Evolutionary conservation across 2,329 filamentous ascomycete genomes (phyloP).

Genomic region (Xylaria digitata): DNA sequence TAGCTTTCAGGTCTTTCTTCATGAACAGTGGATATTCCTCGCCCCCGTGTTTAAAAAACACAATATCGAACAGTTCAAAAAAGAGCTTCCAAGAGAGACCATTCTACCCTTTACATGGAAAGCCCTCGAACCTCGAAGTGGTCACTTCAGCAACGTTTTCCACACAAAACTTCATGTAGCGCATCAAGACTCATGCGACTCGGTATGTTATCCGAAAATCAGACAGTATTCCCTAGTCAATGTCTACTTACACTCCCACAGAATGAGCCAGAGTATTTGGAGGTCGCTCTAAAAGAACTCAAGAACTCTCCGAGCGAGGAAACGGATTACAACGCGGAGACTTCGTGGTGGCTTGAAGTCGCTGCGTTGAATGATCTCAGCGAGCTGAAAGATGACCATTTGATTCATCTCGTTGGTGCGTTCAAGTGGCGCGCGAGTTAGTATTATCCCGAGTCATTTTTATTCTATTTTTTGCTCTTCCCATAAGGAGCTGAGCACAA

Average conservation of each 20-base stretch:
- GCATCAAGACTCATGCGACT: conserved; percentile 11
- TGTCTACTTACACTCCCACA: neutral
- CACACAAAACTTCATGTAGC: conserved; percentile 13
- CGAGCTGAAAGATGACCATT: conserved; percentile 52
- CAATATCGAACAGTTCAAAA: conserved; percentile 1
- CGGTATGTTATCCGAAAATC: conserved; percentile 6
- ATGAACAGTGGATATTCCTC: conserved; percentile 23
- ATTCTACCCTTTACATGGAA: conserved; percentile 24
- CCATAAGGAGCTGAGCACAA: no score
- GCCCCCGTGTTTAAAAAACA: conserved; percentile 25
- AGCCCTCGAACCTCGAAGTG: neutral
- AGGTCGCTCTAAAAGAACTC: conserved; percentile 24
- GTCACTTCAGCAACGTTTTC: conserved; percentile 31
- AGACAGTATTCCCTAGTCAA: neutral
- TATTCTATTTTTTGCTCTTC: neutral
- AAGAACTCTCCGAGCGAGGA: neutral
- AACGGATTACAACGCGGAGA: conserved; percentile 13
- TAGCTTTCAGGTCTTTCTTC: conserved; percentile 8
- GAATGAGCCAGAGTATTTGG: neutral
- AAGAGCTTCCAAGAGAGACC: conserved; percentile 8
- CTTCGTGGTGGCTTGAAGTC: conserved; percentile 9
- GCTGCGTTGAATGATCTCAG: conserved; percentile 21
- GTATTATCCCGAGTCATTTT: neutral
- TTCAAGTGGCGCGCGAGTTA: conserved; percentile 25
- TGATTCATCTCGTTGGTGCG: conserved; percentile 30